Percentiles rank a stretch among this genome's conserved stretches.
phyloP scores from a whole-genome alignment of 2,329 filamentous ascomycete genomes.

The Aspergillaceae sp. region DNA sequence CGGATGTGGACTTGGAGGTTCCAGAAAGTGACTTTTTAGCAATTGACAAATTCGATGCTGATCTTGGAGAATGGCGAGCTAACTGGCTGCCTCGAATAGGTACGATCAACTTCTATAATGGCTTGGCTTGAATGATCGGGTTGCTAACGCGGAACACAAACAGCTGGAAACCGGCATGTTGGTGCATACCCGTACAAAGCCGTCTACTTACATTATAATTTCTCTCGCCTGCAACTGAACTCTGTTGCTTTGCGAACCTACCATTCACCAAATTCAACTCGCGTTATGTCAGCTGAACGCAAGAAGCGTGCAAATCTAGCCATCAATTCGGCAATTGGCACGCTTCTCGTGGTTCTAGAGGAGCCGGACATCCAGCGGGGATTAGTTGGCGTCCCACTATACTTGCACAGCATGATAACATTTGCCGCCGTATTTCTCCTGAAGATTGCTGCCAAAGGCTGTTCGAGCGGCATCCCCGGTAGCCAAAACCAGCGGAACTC shows the following conservation, averaged over 20 bases:
- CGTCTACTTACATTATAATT: constrained; percentile 44
- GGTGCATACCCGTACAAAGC: constrained; percentile 44
- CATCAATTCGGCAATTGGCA: constrained; percentile 35
- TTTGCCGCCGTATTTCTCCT: constrained; percentile 40
- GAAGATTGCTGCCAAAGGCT: constrained; percentile 36
- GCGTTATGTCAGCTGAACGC: constrained; percentile 37
- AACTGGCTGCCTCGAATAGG: constrained; percentile 29
- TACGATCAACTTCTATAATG: constrained; percentile 8
- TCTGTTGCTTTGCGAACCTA: constrained; percentile 44
- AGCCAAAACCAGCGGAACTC: constrained; percentile 29
- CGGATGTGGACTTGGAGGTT: constrained; percentile 35
- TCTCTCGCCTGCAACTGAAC: constrained; percentile 43
- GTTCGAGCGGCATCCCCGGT: constrained; percentile 25
- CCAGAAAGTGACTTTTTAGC: constrained; percentile 32
- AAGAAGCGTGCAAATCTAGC: constrained; percentile 38
- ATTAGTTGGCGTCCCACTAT: constrained; percentile 37
- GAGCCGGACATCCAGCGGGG: constrained; percentile 37
- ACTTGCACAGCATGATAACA: constrained; percentile 41
- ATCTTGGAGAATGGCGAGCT: constrained; percentile 31
- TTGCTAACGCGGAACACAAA: neutral
- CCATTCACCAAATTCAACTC: constrained; percentile 28
- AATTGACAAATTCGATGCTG: constrained; percentile 33
- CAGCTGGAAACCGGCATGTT: constrained; percentile 40
- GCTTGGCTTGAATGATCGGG: neutral
- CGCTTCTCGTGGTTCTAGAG: constrained; percentile 34